These are phyloP conservation scores for Medicago lupulina DNA, from an alignment of 306 rosid genomes.

Conservation along the genomic window DNA sequence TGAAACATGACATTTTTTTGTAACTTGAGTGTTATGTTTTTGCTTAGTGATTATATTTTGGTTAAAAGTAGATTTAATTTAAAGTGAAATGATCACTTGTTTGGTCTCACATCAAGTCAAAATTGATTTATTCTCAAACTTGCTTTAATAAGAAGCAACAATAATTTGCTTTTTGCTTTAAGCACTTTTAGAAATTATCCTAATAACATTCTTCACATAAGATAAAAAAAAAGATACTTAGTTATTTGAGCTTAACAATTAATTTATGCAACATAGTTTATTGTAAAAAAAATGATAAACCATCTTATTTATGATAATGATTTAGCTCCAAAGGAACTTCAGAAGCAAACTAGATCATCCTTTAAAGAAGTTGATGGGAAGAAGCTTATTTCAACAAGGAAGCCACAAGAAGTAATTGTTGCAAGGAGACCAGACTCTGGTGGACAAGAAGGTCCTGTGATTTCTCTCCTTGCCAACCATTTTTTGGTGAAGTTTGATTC, in stretches of 20 bases:
- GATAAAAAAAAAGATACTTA: neutral
- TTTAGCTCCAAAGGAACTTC: constrained; percentile 59
- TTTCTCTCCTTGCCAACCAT: constrained; percentile 91
- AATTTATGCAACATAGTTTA: no score
- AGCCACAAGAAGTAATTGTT: constrained; percentile 63
- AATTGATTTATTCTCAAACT: constrained; percentile 8
- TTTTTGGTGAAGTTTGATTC: constrained; percentile 82
- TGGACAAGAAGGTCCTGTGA: constrained; percentile 84
- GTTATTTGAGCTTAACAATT: constrained; percentile 6
- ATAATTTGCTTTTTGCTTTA: constrained; percentile 9
- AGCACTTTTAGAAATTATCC: neutral
- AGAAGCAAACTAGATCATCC: constrained; percentile 52
- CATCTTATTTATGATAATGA: constrained; percentile 43
- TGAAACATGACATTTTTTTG: neutral
- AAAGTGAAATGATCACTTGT: constrained; percentile 25
- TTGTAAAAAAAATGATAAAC: constrained; percentile 25
- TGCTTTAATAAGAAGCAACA: constrained; percentile 15
- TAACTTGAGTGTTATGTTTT: neutral
- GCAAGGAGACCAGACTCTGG: constrained; percentile 95
- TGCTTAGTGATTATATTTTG: neutral
- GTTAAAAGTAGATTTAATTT: constrained; percentile 14
- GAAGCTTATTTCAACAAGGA: constrained; percentile 49
- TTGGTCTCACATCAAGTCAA: constrained; percentile 25
- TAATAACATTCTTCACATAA: neutral
- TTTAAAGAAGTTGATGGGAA: constrained; percentile 58